Evolutionary conservation across 1,139 yeast genomes (phyloP), one percentile per base, ranked within the genome.

Genomic region (Candida sanyaensis): DNA sequence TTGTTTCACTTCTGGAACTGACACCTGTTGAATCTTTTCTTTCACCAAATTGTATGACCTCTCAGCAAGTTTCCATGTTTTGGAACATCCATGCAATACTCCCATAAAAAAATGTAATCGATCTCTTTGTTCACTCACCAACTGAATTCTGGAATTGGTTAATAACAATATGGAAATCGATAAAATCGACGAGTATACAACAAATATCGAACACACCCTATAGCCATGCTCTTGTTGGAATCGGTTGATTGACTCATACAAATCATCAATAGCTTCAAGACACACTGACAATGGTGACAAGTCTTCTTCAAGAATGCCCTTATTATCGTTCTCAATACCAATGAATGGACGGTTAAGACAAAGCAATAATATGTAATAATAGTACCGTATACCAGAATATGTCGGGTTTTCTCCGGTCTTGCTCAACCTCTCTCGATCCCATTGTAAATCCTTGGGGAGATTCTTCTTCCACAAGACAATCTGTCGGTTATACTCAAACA

Each of bases 291-390:
- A 60, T 0, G 73, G 71, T 17, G 69, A 63, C 29, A 73, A 58
- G 17, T 50, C 45, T 13, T 56, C 47, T 1, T 48, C 30, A 3
- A 48, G 44, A 11, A 47, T 43, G 6, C 41, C 49, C 9, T 47
- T 49, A 11, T 47, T 45, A n/a, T 37, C 39, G n/a, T 28, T 27
- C 21, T 55, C 55, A n/a, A 61, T 51, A 29, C 75, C 76, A 41
- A 83, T 73, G 56, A 83, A 83, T 1, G 87, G 87, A 41, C 85
- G 69, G 58, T 83, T 83, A 44, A 83, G 71, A 50, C 86, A 81
- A 24, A 83, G 65, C 6, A 79, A 62, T 5, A 81, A 73, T 39
- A 83, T 78, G 56, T 81, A 83, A 58, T 82, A 83, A 57, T 80
- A 81, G 59, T 80, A 82, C 55, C 85, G 67, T 33, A 81, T 76